These are phyloP conservation scores for Blastocrithidia nonstop DNA, from an alignment of 208 protist genomes.

Conservation along the genomic window DNA sequence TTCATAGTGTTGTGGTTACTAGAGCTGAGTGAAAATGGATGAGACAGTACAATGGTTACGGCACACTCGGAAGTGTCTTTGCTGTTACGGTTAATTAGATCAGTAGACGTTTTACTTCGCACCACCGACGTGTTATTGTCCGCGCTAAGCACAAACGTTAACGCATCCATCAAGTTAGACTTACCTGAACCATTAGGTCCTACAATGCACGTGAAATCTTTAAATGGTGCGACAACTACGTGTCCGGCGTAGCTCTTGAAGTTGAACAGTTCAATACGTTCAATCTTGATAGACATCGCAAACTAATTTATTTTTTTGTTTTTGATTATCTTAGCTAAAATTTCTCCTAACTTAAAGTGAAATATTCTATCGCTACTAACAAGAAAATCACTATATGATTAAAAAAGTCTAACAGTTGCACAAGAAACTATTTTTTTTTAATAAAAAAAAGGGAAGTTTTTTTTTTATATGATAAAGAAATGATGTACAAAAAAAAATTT, in stretches of 20 bases:
- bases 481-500: too few species aligned
- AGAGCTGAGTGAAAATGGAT: slow-evolving; percentile 5
- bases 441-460: too few species aligned
- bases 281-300: slow-evolving; percentile 58
- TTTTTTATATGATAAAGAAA: too few species aligned
- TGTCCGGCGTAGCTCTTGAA: slow-evolving; percentile 97
- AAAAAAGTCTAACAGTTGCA: too few species aligned
- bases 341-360: too few species aligned
- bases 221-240: slow-evolving; percentile 93
- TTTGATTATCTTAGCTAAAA: too few species aligned
- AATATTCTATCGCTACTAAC: too few species aligned
- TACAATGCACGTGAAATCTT: slow-evolving; percentile 96
- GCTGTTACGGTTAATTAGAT: slow-evolving; percentile 86
- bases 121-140: slow-evolving; percentile 36
- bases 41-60: slow-evolving; percentile 72
- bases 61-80: slow-evolving; percentile 21
- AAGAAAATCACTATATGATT: too few species aligned
- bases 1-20: background rate
- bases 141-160: slow-evolving; percentile 94
- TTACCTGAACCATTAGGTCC: slow-evolving; percentile 98
- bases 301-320: too few species aligned
- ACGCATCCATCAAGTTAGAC: slow-evolving; percentile 98
- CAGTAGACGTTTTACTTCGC: slow-evolving; percentile 62
- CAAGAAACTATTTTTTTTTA: too few species aligned
- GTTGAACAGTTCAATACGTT: slow-evolving; percentile 91